phyloP scores from a whole-genome alignment of 495 filamentous ascomycete genomes.

The Penicillium subrubescens region DNA sequence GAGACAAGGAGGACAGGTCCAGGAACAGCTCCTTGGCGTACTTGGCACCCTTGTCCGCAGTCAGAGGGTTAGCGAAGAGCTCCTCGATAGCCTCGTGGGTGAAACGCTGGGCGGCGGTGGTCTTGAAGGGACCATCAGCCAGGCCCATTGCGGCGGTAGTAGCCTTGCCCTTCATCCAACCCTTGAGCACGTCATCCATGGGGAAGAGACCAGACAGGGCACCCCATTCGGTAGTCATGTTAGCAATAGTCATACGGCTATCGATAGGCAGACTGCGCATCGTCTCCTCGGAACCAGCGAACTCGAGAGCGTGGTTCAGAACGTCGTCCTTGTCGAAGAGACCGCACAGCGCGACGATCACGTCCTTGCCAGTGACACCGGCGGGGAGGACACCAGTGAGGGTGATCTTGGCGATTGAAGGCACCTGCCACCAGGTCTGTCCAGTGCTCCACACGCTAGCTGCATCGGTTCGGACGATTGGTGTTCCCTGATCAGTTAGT shows the following conservation, averaged over 20 bases:
- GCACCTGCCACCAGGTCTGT: slow-evolving; percentile 87
- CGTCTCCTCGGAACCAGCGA: slow-evolving; percentile 77
- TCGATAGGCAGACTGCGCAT: slow-evolving; percentile 75
- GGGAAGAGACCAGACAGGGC: slow-evolving; percentile 83
- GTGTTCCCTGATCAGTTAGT: slow-evolving; percentile 47
- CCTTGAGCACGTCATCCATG: slow-evolving; percentile 69
- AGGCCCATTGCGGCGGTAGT: slow-evolving; percentile 62
- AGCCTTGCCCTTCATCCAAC: slow-evolving; percentile 80
- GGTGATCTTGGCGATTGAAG: slow-evolving; percentile 78
- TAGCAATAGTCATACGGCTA: slow-evolving; percentile 80
- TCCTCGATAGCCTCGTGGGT: slow-evolving; percentile 71
- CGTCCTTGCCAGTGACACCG: slow-evolving; percentile 93
- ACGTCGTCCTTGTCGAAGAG: slow-evolving; percentile 90
- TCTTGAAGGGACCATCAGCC: slow-evolving; percentile 42
- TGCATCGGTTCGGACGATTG: slow-evolving; percentile 85
- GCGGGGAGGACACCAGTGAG: slow-evolving; percentile 72
- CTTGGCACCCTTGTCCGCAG: slow-evolving; percentile 72
- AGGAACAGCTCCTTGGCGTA: slow-evolving; percentile 83
- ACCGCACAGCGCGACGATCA: slow-evolving; percentile 87
- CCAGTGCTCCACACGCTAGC: slow-evolving; percentile 86
- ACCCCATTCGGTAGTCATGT: slow-evolving; percentile 98
- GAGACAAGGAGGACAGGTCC: slow-evolving; percentile 80
- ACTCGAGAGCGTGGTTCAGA: slow-evolving; percentile 91
- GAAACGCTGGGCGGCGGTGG: slow-evolving; percentile 53
- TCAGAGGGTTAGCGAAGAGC: slow-evolving; percentile 64